Evolutionary conservation across 2,329 filamentous ascomycete species (phyloP).

Genomic region (Colletotrichum sp.): DNA sequence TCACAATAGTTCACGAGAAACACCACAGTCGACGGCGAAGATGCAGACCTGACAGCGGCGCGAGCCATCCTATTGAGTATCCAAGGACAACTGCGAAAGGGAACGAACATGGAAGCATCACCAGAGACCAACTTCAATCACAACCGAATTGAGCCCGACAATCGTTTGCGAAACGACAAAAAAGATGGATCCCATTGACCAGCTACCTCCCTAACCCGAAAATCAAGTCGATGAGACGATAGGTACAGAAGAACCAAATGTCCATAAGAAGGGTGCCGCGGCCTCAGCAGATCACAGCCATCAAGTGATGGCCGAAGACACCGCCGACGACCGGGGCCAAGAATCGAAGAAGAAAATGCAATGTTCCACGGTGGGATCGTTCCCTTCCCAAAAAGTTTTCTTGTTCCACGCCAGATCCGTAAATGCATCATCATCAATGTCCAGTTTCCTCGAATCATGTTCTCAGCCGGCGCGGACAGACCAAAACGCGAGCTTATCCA

Average conservation of each 20-base stretch:
- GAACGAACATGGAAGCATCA: not conserved
- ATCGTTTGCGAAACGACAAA: not conserved
- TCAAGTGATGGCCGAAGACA: not conserved
- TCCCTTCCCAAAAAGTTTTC: conserved; percentile 8
- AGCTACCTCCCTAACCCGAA: conserved; percentile 15
- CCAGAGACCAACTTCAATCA: not conserved
- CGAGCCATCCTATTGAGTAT: not conserved
- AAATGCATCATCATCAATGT: conserved; percentile 23
- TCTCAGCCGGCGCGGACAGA: not conserved
- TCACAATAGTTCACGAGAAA: not conserved
- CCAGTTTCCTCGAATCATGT: conserved; percentile 20
- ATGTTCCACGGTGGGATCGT: conserved; percentile 14
- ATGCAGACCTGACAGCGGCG: not conserved
- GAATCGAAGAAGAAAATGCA: conserved; percentile 14
- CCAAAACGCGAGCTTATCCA: not conserved
- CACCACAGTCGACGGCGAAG: not conserved
- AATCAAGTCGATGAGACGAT: conserved; percentile 6
- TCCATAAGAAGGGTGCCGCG: not conserved
- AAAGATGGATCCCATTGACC: conserved; percentile 4
- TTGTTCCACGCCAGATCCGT: conserved; percentile 19
- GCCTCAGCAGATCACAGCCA: not conserved
- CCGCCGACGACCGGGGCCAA: not conserved
- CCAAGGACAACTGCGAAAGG: not conserved
- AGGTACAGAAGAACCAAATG: conserved; percentile 18
- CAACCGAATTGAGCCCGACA: not conserved